phyloP scores from a whole-genome alignment of 495 filamentous ascomycete species.

The Xeromyces bisporus region DNA sequence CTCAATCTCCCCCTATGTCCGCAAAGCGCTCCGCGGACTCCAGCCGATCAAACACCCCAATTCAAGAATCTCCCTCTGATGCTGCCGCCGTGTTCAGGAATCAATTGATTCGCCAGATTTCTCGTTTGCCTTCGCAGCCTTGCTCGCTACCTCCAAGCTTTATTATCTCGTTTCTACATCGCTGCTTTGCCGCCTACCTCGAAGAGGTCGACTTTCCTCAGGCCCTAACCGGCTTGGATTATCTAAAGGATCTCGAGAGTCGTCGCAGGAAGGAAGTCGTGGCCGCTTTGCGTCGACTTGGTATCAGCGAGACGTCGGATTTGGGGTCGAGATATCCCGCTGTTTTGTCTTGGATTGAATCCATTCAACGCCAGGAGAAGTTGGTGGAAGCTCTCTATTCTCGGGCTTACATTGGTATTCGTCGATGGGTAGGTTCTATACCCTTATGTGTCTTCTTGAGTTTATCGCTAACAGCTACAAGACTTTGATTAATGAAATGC shows the following conservation, averaged over 20 bases:
- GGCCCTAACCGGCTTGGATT: constrained; percentile 53
- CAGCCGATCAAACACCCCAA: constrained; percentile 17
- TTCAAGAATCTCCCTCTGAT: constrained; percentile 21
- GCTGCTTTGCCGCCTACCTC: constrained; percentile 41
- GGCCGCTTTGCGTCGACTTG: constrained; percentile 26
- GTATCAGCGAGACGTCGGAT: constrained; percentile 24
- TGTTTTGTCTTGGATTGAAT: constrained; percentile 36
- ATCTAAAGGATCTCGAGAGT: constrained; percentile 50
- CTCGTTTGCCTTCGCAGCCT: constrained; percentile 43
- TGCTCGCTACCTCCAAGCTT: constrained; percentile 51
- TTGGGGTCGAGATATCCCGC: constrained; percentile 30
- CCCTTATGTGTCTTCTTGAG: background rate
- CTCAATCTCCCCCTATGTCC: constrained; percentile 8
- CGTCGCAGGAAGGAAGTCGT: constrained; percentile 44
- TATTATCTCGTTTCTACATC: constrained; percentile 45
- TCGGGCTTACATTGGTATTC: constrained; percentile 47
- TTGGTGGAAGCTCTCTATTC: constrained; percentile 46
- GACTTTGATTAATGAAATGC: constrained; percentile 57
- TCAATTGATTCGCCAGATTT: constrained; percentile 45
- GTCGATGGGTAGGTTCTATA: constrained; percentile 44
- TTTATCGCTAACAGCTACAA: constrained; percentile 15
- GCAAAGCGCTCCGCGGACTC: constrained; percentile 16
- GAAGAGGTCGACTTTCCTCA: constrained; percentile 53
- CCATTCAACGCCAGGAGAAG: constrained; percentile 35
- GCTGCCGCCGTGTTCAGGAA: constrained; percentile 44